Evolutionary conservation across 148 eudicot genomes (phyloP).

Genomic region (Nepenthes gracilis): DNA sequence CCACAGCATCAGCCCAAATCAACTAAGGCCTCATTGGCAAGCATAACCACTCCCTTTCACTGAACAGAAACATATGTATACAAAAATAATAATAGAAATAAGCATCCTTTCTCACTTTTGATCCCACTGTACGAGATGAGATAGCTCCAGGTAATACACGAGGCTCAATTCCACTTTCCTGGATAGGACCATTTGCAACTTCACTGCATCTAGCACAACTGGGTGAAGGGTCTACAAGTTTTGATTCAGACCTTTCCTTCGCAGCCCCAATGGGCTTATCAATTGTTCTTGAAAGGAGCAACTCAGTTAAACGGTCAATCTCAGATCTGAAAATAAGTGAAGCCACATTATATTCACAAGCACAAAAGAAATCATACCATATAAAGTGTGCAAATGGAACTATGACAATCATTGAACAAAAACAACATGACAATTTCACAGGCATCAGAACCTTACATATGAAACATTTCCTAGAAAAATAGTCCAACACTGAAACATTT

Average conservation of each 20-base stretch:
- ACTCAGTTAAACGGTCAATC: slow-evolving; percentile 50
- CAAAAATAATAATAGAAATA: neutral
- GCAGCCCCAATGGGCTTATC: slow-evolving; percentile 25
- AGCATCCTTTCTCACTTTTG: slow-evolving; percentile 29
- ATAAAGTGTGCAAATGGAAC: neutral
- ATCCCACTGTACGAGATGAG: slow-evolving; percentile 32
- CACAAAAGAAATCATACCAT: neutral
- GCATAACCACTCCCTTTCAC: neutral
- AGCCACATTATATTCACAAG: neutral
- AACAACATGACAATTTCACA: no score
- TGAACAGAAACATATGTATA: neutral
- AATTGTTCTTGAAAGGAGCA: slow-evolving; percentile 42
- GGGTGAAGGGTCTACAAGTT: slow-evolving; percentile 14
- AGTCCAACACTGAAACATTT: no score
- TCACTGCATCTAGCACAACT: slow-evolving; percentile 17
- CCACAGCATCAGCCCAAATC: no score
- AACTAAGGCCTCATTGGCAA: neutral
- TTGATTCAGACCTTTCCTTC: slow-evolving; percentile 18
- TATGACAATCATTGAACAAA: neutral
- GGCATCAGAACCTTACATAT: no score
- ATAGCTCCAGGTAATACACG: slow-evolving; percentile 13
- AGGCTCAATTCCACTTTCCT: slow-evolving; percentile 18
- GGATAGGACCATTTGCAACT: slow-evolving; percentile 8
- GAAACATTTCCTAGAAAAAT: no score
- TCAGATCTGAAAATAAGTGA: slow-evolving; percentile 42